Evolutionary conservation across 371 early-diverging fungal genomes (phyloP), one percentile per base, ranked within the genome.

Genomic region (Apophysomyces ossiformis): DNA sequence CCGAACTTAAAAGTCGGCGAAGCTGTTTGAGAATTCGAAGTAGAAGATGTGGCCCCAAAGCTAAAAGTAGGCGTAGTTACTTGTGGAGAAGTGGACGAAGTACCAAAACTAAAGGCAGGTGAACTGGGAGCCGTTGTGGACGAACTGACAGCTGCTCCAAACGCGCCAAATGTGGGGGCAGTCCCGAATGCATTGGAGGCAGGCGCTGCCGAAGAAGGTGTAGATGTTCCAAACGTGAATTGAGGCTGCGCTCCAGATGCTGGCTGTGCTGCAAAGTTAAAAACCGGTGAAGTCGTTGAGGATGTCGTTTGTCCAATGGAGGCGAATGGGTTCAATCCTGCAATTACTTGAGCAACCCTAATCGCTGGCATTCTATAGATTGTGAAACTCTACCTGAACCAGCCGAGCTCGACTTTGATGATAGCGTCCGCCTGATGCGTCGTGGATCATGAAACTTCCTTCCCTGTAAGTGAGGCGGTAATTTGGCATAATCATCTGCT

Each of bases 361-460:
- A 50, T 50, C 54, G 21, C 21, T 7, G 9, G 6, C 18, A 50
- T 26, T 41, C 21, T 50, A 26, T 21, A 16, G 1, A 47, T 15
- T 47, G 2, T 18, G n/a, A 50, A 9, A 9, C 21, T 21, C 7
- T 50, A 50, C 54, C 54, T 50, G 54, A 50, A 50, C 21, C 54
- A 21, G 21, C 21, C 11, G 54, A 50, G 21, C 21, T 50, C 5
- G 54, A 50, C 8, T 50, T 50, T 50, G 54, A n/a, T 5, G 54
- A 50, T 18, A 18, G 54, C 1, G 54, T 50, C 2, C 54, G n/a
- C 21, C 21, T 50, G n/a, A 50, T 50, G 54, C 54, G 54, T 21
- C 54, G 54, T 21, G 54, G 54, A 50, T 50, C 54, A 50, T 50
- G 54, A 21, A 50, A 50, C 21, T 21, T 50, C 21, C 54, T n/a